phyloP scores from a whole-genome alignment of 345 rosid genomes.

The Draba incana region DNA sequence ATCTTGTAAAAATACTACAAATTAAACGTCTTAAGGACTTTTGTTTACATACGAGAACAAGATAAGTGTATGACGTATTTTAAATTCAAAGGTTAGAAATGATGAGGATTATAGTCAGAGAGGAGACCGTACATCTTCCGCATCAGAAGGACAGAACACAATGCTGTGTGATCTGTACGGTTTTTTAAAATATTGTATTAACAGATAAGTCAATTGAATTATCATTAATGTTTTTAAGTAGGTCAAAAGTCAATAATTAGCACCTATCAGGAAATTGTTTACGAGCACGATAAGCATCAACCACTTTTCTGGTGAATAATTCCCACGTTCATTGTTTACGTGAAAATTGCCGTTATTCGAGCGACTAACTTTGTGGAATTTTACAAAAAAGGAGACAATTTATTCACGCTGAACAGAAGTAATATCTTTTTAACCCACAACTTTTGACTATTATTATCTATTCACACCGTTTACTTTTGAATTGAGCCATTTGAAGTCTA shows the following conservation, averaged over 20 bases:
- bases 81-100: slow-evolving; percentile 12
- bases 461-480: slow-evolving; percentile 37
- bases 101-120: slow-evolving; percentile 29
- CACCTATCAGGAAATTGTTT: slow-evolving; percentile 14
- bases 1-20: too few species aligned
- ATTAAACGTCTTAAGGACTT: neutral
- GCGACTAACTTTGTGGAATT: neutral
- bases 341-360: slow-evolving; percentile 19
- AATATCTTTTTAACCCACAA: slow-evolving; percentile 32
- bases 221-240: slow-evolving; percentile 13
- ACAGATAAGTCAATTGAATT: slow-evolving; percentile 32
- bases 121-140: slow-evolving; percentile 23
- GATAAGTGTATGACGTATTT: neutral
- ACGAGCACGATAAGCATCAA: slow-evolving; percentile 31
- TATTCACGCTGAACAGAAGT: slow-evolving; percentile 18
- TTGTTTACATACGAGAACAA: neutral
- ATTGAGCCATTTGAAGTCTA: slow-evolving; percentile 32
- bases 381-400: neutral
- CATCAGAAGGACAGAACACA: slow-evolving; percentile 29
- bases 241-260: slow-evolving; percentile 36
- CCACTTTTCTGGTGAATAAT: slow-evolving; percentile 25
- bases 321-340: slow-evolving; percentile 27
- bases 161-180: slow-evolving; percentile 33
- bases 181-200: neutral
- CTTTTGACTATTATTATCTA: slow-evolving; percentile 27